phyloP scores from a whole-genome alignment of 768 basidiomycete genomes.

The Chalciporus pseudorubinellus region DNA sequence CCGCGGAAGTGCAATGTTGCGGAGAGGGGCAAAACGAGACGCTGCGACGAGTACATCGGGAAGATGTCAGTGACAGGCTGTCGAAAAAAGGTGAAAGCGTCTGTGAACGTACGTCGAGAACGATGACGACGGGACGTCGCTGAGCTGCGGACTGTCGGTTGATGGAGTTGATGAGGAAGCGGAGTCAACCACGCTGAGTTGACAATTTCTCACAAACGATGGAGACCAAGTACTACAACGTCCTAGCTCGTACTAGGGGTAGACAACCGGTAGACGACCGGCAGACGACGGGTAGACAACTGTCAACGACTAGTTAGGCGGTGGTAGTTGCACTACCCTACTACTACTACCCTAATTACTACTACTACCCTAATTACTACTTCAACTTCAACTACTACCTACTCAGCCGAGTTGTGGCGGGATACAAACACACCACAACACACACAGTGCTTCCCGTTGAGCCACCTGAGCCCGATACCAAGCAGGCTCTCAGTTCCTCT shows the following conservation, averaged over 20 bases:
- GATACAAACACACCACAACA: constrained; percentile 22
- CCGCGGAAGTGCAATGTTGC: constrained; percentile 13
- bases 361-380: no score
- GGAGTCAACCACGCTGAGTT: constrained; percentile 29
- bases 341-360: no score
- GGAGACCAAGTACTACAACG: no score
- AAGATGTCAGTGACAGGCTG: constrained; percentile 20
- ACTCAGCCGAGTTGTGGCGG: background rate
- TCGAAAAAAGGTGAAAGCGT: constrained; percentile 14
- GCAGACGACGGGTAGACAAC: no score
- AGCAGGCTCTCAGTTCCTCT: constrained; percentile 25
- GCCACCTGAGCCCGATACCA: background rate
- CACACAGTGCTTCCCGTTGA: background rate
- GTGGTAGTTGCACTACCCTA: no score
- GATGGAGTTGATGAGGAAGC: constrained; percentile 21
- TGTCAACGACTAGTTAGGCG: no score
- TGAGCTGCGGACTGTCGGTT: constrained; percentile 37
- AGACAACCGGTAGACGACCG: no score
- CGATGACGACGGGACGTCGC: constrained; percentile 28
- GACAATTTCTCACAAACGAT: background rate
- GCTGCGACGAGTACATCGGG: constrained; percentile 22
- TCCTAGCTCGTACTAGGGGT: no score
- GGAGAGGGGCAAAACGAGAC: constrained; percentile 9
- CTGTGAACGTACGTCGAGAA: constrained; percentile 26
- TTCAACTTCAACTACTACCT: background rate